Base-by-base conservation (phyloP, 345 rosid species). In the sweet orange (Citrus sinensis) region DNA sequence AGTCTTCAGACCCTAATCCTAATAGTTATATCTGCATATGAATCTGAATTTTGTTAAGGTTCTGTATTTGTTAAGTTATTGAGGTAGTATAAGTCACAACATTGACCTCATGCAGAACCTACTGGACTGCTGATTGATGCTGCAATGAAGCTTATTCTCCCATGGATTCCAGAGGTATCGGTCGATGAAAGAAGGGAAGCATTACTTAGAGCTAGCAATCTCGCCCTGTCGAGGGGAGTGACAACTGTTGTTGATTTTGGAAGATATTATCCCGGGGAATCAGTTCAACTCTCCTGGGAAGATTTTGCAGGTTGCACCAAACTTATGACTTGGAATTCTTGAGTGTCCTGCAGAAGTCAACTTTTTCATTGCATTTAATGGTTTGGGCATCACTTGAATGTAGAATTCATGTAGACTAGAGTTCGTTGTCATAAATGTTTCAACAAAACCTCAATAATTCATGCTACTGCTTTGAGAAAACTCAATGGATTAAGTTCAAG, bases 191-290 rank as follows among this genome's bases (percentile, higher is more conserved):
- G 92, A 75, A 92, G 98, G 87, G 92, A 92, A 72, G 98, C 97
- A 55, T 82, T 95, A 83, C 56, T 87, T 80, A 87, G 91, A 86
- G 98, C 95, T 79, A 90, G 91, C 87, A 84, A 83, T 66, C 87
- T 88, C 83, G 95, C 95, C 74, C 85, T 93, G 92, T 83, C 46
- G 46, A 90, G 85, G 89, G 98, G 98, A 58, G 98, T 93, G 82
- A 93, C 98, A 34, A 88, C 92, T 70, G 95, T 93, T 40, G 85
- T 92, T 80, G 98, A 95, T 87, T 24, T 95, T 51, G 98, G 98
- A 75, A 89, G 98, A 87, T 91, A 90, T 81, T 86, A 80, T 82
- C 97, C 98, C 14, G 98, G 98, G 79, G 82, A 88, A 76, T 39
- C 91, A 56, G 79, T 76, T 51, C 86, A 92, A 82, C 81, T 78